Conservation (phyloP, 331 rosid species). For the Telfairia occidentalis region DNA sequence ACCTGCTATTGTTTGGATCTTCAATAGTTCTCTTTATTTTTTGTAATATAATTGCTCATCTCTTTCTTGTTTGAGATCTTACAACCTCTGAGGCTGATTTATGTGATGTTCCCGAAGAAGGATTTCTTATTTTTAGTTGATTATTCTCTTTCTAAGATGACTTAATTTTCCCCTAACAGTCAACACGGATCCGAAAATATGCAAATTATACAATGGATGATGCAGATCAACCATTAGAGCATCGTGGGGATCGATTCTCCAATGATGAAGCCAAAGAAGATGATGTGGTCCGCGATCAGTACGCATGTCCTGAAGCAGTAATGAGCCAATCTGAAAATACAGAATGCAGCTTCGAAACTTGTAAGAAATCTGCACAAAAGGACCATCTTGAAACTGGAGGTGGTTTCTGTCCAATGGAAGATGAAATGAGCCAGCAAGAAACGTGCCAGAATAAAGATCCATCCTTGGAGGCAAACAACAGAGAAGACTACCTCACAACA, state of each 20-base stretch:
- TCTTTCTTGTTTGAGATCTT: not conserved
- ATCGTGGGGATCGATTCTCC: slow-evolving; percentile 15
- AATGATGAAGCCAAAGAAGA: slow-evolving; percentile 22
- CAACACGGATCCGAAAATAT: slow-evolving; percentile 49
- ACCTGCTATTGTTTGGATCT: not conserved
- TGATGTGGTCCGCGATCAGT: slow-evolving; percentile 13
- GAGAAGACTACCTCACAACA: slow-evolving; percentile 28
- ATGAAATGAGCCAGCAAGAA: slow-evolving; percentile 21
- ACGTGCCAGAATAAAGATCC: slow-evolving; percentile 15
- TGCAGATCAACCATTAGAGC: slow-evolving; percentile 24
- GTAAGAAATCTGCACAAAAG: not conserved
- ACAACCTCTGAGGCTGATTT: not conserved
- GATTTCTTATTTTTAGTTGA: not conserved
- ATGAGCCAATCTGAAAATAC: slow-evolving; percentile 17
- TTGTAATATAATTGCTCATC: not conserved
- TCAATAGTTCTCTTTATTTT: not conserved
- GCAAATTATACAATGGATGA: slow-evolving; percentile 44
- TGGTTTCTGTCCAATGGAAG: slow-evolving; percentile 23
- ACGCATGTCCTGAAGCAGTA: slow-evolving; percentile 14
- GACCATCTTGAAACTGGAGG: slow-evolving; percentile 34
- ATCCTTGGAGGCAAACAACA: slow-evolving; percentile 13
- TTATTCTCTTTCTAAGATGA: not conserved
- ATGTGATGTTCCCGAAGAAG: not conserved
- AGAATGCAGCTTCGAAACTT: slow-evolving; percentile 9
- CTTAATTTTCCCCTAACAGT: slow-evolving; percentile 28